Percentiles rank a stretch among this genome's conserved stretches.
Evolutionary conservation across 331 rosid species (phyloP).

Genomic region (Rosa hybrid): DNA sequence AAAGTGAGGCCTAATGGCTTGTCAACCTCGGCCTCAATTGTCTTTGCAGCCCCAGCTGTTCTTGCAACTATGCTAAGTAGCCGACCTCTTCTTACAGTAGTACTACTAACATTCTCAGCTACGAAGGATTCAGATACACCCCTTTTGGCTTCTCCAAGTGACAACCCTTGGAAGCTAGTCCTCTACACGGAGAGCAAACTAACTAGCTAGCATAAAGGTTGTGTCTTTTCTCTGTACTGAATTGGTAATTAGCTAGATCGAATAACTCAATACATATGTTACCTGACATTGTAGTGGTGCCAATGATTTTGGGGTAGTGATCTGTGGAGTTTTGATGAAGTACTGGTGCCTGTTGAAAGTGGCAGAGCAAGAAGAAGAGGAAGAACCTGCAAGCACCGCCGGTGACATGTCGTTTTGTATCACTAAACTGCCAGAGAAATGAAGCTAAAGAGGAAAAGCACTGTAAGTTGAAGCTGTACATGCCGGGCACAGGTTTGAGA

Average conservation of each 20-base stretch:
- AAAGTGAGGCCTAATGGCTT: slow-evolving; percentile 97
- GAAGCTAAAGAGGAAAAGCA: neutral
- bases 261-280: neutral
- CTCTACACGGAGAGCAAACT: slow-evolving; percentile 36
- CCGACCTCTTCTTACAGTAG: slow-evolving; percentile 33
- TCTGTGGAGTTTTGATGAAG: slow-evolving; percentile 37
- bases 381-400: slow-evolving; percentile 65
- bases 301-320: slow-evolving; percentile 35
- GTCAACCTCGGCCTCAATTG: slow-evolving; percentile 86
- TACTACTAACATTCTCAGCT: slow-evolving; percentile 26
- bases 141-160: slow-evolving; percentile 73
- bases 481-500: slow-evolving; percentile 40
- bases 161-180: slow-evolving; percentile 67
- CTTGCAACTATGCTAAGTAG: slow-evolving; percentile 54
- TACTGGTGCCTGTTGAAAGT: slow-evolving; percentile 41
- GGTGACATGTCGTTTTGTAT: slow-evolving; percentile 41
- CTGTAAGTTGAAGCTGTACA: slow-evolving; percentile 4
- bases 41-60: slow-evolving; percentile 88
- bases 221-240: neutral
- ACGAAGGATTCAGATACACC: slow-evolving; percentile 41
- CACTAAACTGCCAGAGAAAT: neutral
- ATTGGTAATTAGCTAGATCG: no score
- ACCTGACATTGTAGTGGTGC: slow-evolving; percentile 42
- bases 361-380: slow-evolving; percentile 61
- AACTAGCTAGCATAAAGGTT: neutral